Evolutionary conservation across 1,284 basidiomycete species (phyloP).

Genomic region (Cystobasidium pallidum): DNA sequence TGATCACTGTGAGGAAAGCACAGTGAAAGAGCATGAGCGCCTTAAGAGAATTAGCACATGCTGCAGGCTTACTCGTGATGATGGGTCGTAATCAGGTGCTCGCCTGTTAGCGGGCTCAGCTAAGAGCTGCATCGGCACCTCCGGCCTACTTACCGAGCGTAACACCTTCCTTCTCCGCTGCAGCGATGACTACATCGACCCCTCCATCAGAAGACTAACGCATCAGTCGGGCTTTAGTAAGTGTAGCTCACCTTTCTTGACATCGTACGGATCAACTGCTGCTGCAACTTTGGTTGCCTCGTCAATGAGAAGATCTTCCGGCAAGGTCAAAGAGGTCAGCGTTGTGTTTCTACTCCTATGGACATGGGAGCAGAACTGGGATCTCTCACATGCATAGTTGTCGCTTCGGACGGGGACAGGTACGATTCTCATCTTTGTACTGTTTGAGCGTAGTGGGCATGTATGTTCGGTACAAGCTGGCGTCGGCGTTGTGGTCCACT

Average conservation of each 20-base stretch:
- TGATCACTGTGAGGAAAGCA: slow-evolving; percentile 53
- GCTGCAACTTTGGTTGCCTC: slow-evolving; percentile 50
- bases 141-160: slow-evolving; percentile 40
- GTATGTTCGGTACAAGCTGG: background rate
- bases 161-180: slow-evolving; percentile 47
- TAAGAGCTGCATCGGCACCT: background rate
- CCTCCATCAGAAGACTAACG: background rate
- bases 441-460: slow-evolving; percentile 13
- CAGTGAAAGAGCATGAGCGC: background rate
- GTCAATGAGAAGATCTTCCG: slow-evolving; percentile 46
- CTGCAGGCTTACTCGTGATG: slow-evolving; percentile 36
- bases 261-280: slow-evolving; percentile 52
- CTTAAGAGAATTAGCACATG: background rate
- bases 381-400: slow-evolving; percentile 53
- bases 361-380: background rate
- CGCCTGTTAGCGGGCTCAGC: slow-evolving; percentile 7
- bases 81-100: slow-evolving; percentile 46
- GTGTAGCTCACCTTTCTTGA: slow-evolving; percentile 34
- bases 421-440: slow-evolving; percentile 53
- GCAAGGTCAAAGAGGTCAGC: background rate
- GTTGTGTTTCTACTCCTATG: background rate
- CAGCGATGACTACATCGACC: slow-evolving; percentile 33
- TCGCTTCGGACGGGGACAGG: slow-evolving; percentile 56
- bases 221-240: background rate
- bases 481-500: background rate